Evolutionary conservation across 345 rosid species (phyloP), one percentile per base, ranked within the genome.

Genomic region (Eucalyptus sideroxylon): DNA sequence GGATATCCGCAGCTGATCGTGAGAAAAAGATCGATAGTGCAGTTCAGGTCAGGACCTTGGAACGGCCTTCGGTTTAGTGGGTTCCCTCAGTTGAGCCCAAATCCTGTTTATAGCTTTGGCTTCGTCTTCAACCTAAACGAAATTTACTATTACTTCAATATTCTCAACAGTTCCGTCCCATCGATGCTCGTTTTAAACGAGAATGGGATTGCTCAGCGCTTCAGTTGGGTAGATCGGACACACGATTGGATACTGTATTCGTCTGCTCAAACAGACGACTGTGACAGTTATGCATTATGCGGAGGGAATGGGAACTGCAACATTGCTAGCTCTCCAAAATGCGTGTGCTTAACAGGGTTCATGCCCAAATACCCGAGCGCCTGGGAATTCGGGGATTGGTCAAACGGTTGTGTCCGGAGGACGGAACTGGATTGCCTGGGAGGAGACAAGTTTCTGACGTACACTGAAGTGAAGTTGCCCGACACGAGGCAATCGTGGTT

Each of bases 31-130:
- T 67, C 89, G 1, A 45, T 16, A 9, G 86, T 89, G 51, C 45
- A 30, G 77, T 90, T 47, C 50, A 56, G 92, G 3, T 89, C 91
- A 9, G 96, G 95, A 7, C 91, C 94, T 9, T 95, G 95, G 96
- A 95, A 91, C 89, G 96, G 95, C 6, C 4, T 50, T 9, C 87
- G 92, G 55, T 94, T 94, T 51, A 93, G 93, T 17, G 95, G 95
- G 24, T 85, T 80, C 13, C 92, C 93, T 27, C 92, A 92, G n/a
- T 89, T 93, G 91, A 59, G 89, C 31, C 87, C 91, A 4, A 92
- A 50, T 47, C 83, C 45, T 60, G 87, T 90, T 5, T 88, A n/a
- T 7, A 88, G 53, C 3, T 93, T 90, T 69, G 59, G 85, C 34
- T 95, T 95, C 72, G 87, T 92, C 16, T 87, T 89, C 11, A 89